phyloP scores from a whole-genome alignment of 225 moss, liverwort and hornwort species.

The Marchantia paleacea region DNA sequence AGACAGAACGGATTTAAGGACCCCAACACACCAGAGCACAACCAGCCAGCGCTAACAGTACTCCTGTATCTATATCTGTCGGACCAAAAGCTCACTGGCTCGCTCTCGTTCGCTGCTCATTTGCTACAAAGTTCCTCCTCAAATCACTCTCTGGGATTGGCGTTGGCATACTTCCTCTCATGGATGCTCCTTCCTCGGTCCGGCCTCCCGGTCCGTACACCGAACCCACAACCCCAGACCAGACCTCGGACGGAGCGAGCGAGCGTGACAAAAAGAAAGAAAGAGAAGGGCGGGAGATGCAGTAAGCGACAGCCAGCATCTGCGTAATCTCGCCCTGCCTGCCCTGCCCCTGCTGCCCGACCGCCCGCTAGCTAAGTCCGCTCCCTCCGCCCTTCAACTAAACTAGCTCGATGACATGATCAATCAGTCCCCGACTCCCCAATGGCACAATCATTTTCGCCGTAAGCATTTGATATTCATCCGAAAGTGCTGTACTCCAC shows the following conservation, averaged over 20 bases:
- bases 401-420: no score
- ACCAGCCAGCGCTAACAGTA: not conserved
- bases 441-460: no score
- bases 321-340: not conserved
- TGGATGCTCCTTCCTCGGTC: not conserved
- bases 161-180: no score
- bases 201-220: not conserved
- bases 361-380: no score
- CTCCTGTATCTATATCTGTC: not conserved
- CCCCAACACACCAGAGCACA: not conserved
- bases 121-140: not conserved
- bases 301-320: not conserved
- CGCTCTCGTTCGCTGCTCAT: not conserved
- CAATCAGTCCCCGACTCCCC: no score
- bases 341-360: not conserved
- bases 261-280: no score
- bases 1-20: not conserved
- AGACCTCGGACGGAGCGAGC: not conserved
- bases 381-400: no score
- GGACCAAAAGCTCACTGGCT: not conserved
- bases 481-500: no score
- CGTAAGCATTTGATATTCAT: no score
- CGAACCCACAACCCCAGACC: not conserved
- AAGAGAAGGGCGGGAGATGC: not conserved
- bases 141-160: not conserved